These are phyloP conservation scores for Beta lomatogona DNA, from an alignment of 179 eudicot genomes.

Conservation along the genomic window DNA sequence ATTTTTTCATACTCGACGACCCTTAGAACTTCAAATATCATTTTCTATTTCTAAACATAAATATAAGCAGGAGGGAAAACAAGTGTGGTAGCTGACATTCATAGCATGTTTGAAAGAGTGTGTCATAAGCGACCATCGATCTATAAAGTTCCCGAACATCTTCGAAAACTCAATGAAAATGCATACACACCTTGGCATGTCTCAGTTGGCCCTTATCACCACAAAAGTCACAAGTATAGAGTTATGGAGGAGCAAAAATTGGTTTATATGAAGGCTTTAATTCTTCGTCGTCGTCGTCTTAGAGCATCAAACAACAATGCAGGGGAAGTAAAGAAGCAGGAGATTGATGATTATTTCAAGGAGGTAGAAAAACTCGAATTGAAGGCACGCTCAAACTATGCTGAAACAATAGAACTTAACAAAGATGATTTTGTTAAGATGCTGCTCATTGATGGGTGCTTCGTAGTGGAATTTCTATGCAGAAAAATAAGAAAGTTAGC, in stretches of 20 bases:
- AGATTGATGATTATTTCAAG: not conserved
- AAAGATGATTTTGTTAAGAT: slow-evolving; percentile 10
- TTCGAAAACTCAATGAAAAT: slow-evolving; percentile 15
- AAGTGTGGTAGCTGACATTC: not conserved
- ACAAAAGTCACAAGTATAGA: slow-evolving; percentile 12
- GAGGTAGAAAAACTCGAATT: not conserved
- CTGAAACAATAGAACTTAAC: slow-evolving; percentile 15
- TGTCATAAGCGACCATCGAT: slow-evolving; percentile 13
- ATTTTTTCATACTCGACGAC: no score
- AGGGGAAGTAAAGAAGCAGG: not conserved
- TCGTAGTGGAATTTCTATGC: slow-evolving; percentile 21
- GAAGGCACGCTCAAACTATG: slow-evolving; percentile 11
- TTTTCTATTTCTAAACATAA: not conserved
- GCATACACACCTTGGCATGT: slow-evolving; percentile 28
- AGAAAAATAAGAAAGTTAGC: slow-evolving; percentile 22
- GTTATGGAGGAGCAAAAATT: slow-evolving; percentile 22
- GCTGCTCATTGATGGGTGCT: slow-evolving; percentile 27
- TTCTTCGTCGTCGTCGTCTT: not conserved
- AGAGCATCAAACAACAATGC: not conserved
- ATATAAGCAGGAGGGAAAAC: not conserved
- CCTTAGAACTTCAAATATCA: no score
- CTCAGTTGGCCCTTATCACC: slow-evolving; percentile 27
- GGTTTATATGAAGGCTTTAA: slow-evolving; percentile 13
- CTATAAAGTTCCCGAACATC: slow-evolving; percentile 21
- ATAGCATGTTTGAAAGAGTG: not conserved